Evolutionary conservation across 345 rosid genomes (phyloP).

Genomic region (Populus deltoides): DNA sequence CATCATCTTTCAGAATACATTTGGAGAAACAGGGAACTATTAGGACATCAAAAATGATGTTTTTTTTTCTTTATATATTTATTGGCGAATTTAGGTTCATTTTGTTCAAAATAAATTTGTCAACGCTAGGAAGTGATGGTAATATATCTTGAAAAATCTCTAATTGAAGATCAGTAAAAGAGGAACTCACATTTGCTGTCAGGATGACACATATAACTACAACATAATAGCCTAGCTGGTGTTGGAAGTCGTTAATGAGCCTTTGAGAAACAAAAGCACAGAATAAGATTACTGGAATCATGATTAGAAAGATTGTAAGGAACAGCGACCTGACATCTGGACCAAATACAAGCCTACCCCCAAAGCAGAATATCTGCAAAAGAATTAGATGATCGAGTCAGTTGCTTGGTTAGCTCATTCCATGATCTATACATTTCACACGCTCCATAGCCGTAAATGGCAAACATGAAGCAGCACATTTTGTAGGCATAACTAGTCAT

Average conservation of each 20-base stretch:
- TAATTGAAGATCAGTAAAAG: background rate
- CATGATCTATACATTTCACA: background rate
- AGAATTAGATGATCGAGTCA: conserved; percentile 8
- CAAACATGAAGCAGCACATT: background rate
- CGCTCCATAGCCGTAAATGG: background rate
- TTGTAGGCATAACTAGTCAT: background rate
- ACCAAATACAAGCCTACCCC: conserved; percentile 81
- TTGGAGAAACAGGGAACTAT: background rate
- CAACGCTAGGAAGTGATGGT: background rate
- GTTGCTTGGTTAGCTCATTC: background rate
- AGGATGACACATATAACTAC: conserved; percentile 37
- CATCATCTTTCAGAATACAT: background rate
- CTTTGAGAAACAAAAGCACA: conserved; percentile 59
- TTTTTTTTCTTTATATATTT: background rate
- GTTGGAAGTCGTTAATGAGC: conserved; percentile 48
- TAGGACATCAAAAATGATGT: background rate
- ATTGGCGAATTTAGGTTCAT: background rate
- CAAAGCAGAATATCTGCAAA: conserved; percentile 69
- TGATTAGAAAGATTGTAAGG: conserved; percentile 60
- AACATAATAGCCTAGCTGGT: conserved; percentile 39
- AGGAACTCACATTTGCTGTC: conserved; percentile 49
- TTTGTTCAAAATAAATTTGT: too few relatives aligned
- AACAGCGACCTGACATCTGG: conserved; percentile 79
- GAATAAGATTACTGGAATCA: conserved; percentile 63
- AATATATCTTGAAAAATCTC: background rate